Evolutionary conservation across 495 filamentous ascomycete genomes (phyloP).

Genomic region (Penicillium dipodomyicola): DNA sequence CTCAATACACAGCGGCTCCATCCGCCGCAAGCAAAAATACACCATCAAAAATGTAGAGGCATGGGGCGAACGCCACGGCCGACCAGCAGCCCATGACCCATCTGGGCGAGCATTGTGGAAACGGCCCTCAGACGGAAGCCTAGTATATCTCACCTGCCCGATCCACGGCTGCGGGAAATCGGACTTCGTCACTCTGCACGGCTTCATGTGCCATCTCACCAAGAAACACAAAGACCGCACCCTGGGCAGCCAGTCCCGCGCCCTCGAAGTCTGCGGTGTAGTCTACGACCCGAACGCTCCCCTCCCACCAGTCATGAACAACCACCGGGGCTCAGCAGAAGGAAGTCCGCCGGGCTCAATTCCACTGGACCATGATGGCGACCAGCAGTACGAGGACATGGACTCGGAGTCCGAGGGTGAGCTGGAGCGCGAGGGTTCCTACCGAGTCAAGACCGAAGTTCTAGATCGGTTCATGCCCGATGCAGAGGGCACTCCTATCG

Average conservation of each 20-base stretch:
- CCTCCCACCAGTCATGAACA: conserved; percentile 36
- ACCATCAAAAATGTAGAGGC: conserved; percentile 53
- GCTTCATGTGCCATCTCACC: conserved; percentile 51
- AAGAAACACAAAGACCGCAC: conserved; percentile 53
- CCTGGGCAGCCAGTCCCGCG: conserved; percentile 46
- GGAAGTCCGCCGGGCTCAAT: conserved; percentile 35
- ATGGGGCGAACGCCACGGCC: conserved; percentile 49
- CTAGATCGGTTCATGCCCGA: conserved; percentile 28
- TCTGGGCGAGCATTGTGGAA: conserved; percentile 47
- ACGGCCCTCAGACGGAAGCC: conserved; percentile 45
- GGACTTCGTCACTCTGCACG: conserved; percentile 48
- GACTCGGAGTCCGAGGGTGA: conserved; percentile 39
- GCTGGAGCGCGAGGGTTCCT: conserved; percentile 17
- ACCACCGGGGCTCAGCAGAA: conserved; percentile 41
- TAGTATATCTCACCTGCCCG: conserved; percentile 49
- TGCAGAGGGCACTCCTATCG: conserved; percentile 7
- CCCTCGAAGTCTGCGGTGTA: conserved; percentile 46
- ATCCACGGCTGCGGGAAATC: conserved; percentile 45
- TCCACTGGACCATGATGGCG: conserved; percentile 34
- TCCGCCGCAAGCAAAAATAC: conserved; percentile 50
- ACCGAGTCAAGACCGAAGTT: conserved; percentile 34
- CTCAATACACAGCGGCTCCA: conserved; percentile 30
- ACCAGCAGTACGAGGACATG: conserved; percentile 34
- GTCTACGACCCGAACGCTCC: conserved; percentile 46
- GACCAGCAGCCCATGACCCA: conserved; percentile 46